Base-by-base conservation (phyloP, 371 early-diverging fungal genomes). In the Parasitella parasitica region DNA sequence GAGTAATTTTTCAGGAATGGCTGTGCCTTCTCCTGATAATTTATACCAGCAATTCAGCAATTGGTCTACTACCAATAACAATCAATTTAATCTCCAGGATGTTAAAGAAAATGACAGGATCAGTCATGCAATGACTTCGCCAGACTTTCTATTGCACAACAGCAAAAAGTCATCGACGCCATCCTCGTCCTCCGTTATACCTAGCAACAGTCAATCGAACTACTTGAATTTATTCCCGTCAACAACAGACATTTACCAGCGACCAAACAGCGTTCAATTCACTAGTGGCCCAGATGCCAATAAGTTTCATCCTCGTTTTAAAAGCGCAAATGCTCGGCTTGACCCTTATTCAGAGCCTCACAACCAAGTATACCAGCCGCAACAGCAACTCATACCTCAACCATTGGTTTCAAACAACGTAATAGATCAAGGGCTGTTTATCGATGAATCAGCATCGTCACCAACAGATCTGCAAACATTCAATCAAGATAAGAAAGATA, bases 291-390 rank as follows among this genome's bases (percentile, higher is more conserved):
- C 49, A 24, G 49, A 24, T 52, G 30, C n/a, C 24, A 41, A 54
- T 12, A 65, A 50, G 30, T 59, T 48, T 16, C 68, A 67, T 24
- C 35, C 63, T 37, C 63, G 68, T 9, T 67, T 54, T 27, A 67
- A 67, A 51, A 67, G 63, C 15, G 63, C 63, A 8, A 58, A 63
- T 59, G 62, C 63, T 37, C 49, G 68, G 41, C 16, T 59, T 12
- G 39, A 61, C n/a, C 52, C 56, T 52, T 61, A 37, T 56, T 20
- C 55, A 1, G 65, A 54, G 9, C 54, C 57, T 1, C 57, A 53
- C n/a, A 32, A 32, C 1, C n/a, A 32, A 32, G 11, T 27, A 4
- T 59, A 43, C 16, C 65, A 36, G 9, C 37, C 11, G 6, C 38
- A 13, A 16, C 43, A 54, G 13, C 63, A 58, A 9, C 59, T 63